Conservation (phyloP, 805 yeast species). For the Candida lessepsii region DNA sequence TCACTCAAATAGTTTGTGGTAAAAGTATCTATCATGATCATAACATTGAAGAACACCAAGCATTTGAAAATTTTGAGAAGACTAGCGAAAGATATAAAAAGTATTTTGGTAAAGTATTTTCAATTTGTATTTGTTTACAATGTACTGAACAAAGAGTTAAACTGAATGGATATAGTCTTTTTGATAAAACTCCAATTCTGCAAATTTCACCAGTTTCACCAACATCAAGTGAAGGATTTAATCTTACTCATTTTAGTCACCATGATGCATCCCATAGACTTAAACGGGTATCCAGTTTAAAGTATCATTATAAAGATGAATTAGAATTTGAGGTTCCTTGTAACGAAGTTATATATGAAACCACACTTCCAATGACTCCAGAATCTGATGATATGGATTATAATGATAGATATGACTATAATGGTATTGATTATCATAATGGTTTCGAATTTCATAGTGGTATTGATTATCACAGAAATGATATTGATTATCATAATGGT, state of each 20-base stretch:
- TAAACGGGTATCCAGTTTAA: background rate
- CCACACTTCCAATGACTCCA: constrained; percentile 3
- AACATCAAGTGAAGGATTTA: constrained; percentile 3
- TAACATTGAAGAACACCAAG: constrained; percentile 20
- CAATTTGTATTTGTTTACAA: constrained; percentile 23
- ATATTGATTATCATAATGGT: too few species aligned
- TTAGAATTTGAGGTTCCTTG: background rate
- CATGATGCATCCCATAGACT: constrained; percentile 1
- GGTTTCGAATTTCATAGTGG: too few species aligned
- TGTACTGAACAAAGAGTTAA: constrained; percentile 14
- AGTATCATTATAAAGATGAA: background rate
- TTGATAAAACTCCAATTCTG: constrained; percentile 1
- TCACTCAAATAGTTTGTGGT: constrained; percentile 5
- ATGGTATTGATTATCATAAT: too few species aligned
- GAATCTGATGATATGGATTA: background rate
- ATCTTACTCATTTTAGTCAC: constrained; percentile 7
- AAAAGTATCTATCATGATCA: constrained; percentile 21
- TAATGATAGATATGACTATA: too few species aligned
- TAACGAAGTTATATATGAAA: background rate
- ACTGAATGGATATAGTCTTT: constrained; percentile 7
- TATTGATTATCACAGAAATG: background rate
- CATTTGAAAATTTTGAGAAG: constrained; percentile 13
- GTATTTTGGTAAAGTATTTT: constrained; percentile 16
- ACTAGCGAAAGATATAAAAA: constrained; percentile 19
- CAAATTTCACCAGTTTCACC: constrained; percentile 1